Base-by-base conservation (phyloP, 2,329 filamentous ascomycete genomes). In the Stromatinia cepivora region DNA sequence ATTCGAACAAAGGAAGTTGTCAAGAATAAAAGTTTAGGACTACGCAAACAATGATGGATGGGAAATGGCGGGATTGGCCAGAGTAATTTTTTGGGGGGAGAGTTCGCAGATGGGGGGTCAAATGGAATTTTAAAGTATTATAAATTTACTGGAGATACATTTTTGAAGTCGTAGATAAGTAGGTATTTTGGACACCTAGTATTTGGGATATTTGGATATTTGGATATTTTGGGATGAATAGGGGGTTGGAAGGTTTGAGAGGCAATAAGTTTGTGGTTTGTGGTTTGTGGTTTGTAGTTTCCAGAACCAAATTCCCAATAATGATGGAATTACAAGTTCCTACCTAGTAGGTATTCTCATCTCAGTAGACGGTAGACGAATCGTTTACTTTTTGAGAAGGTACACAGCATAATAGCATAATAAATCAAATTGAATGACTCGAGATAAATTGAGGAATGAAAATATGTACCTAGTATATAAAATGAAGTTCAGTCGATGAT, bases 1-100 rank as follows among this genome's bases (percentile, higher is more conserved):
- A 65, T 64, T 65, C 57, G 66, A 57, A 73, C 74, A 73, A 74
- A 71, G 73, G 54, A 68, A 54, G 57, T 52, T 54, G 25, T 45
- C 31, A 46, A 46, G 45, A 45, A 39, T 9, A 63, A 50, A 62
- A 53, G 66, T 63, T 62, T 68, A 68, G 34, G 36, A 63, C 64
- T 66, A 62, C 56, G 66, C 66, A 68, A 71, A 71, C 69, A 66
- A 53, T 34, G 31, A 63, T 57, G 57, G 31, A 22, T 36, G 36
- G 53, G 42, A 53, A 56, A 13, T 9, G 59, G 22, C 28, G 59
- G 45, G 45, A 28, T 36, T 11, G 6, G 28, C 10, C 34, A 28
- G 17, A 42, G 31, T 15, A 9, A 64, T 8, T 31, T 42, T 17
- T 8, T n/a, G 31, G 7, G 20, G 53, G 53, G 53, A 48, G 22